Base-by-base conservation (phyloP, 176 grass and related monocot genomes). In the Dendrocalamus sinicus region DNA sequence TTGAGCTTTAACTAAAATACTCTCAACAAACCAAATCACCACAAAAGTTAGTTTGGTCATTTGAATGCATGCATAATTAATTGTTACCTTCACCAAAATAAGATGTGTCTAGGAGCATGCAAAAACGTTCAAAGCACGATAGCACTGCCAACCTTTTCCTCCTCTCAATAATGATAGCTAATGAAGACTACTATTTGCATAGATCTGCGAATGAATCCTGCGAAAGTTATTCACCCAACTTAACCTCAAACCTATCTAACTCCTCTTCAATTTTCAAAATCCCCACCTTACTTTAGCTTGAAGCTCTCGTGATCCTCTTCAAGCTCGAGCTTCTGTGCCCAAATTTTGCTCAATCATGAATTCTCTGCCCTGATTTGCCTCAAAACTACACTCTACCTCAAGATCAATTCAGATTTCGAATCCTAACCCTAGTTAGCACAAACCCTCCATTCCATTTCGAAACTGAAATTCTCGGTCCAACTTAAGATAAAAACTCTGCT, bases 21-120 rank as follows among this genome's bases (percentile, higher is more conserved):
- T 55, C 19, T 5, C 9, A 16, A 44, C 41, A 64, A 72, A 45
- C 48, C 47, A 57, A 73, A 75, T 51, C 17, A 35, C 13, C 9
- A 32, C 15, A 75, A 84, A 58, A 30, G 3, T 16, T 70, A 19
- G 16, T 76, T 44, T 76, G 5, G 9, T 12, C 30, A 66, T 12
- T 12, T 0, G 0, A 51, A 9, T 15, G 6, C 60, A 20, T 8
- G n/a, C 55, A 70, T 44, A 41, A 54, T n/a, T 47, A 64, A 24
- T 58, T 86, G 37, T 43, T 4, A 22, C 35, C 7, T 82, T 64
- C 9, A 24, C 32, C 43, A 44, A 67, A 81, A 35, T 52, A 53
- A 64, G 51, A 81, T 69, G 52, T 44, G 83, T 12, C 32, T 65
- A 80, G 28, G 14, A 69, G 53, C 88, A 81, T 77, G 72, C 16